Evolutionary conservation across 805 yeast species (phyloP).

Genomic region (Candida nonsorbophila): DNA sequence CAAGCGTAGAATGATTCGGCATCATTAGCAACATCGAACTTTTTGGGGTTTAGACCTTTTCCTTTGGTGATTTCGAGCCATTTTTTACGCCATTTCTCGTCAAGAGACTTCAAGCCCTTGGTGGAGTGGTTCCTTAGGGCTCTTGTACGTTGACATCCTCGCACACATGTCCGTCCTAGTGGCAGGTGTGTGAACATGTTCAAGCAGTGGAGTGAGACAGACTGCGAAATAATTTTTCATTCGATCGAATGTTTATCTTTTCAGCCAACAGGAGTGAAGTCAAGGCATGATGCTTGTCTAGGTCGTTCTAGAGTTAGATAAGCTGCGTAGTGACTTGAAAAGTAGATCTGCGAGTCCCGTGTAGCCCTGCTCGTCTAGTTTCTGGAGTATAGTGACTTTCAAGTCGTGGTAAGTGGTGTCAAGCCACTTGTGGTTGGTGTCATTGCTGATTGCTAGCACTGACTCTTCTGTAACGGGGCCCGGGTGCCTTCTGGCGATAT

Average conservation of each 20-base stretch:
- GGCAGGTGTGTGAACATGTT: too few species aligned
- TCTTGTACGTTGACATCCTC: too few species aligned
- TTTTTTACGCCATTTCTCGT: constrained; percentile 44
- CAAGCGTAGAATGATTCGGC: constrained; percentile 50
- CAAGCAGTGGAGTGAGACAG: too few species aligned
- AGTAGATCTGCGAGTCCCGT: constrained; percentile 45
- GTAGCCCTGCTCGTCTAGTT: constrained; percentile 41
- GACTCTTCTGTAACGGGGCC: constrained; percentile 49
- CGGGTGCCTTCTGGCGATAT: constrained; percentile 35
- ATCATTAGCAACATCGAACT: constrained; percentile 7
- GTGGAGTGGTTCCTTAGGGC: constrained; percentile 8
- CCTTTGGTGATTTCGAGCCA: constrained; percentile 39
- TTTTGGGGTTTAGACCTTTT: constrained; percentile 33
- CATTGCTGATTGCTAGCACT: constrained; percentile 24
- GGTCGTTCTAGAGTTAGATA: too few species aligned
- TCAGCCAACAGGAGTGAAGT: too few species aligned
- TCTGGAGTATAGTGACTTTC: constrained; percentile 38
- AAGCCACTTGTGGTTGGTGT: constrained; percentile 32
- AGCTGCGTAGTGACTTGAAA: constrained; percentile 41
- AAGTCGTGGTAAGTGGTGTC: constrained; percentile 38
- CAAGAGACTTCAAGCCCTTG: constrained; percentile 36
- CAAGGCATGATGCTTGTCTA: too few species aligned
- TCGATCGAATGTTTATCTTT: too few species aligned
- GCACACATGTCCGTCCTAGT: too few species aligned
- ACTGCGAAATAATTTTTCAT: too few species aligned